Percentiles rank a stretch among this genome's conserved stretches.
phyloP scores from a whole-genome alignment of 2,329 filamentous ascomycete species.

The Microcera coccophila region DNA sequence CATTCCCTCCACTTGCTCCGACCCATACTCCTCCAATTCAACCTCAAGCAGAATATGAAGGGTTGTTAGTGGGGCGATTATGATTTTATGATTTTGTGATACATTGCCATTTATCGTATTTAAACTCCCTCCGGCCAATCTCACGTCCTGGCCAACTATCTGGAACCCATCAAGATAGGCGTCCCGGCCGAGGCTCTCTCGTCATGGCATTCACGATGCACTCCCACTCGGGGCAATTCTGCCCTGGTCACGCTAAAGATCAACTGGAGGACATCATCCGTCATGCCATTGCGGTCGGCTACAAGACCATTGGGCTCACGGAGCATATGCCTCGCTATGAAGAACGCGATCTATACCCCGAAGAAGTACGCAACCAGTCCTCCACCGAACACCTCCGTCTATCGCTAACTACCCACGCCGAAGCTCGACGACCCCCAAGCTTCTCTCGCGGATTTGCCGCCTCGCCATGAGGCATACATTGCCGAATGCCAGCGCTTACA shows the following conservation, averaged over 20 bases:
- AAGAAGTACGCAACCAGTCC: slow-evolving; percentile 59
- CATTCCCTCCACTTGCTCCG: not conserved
- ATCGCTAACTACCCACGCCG: slow-evolving; percentile 1
- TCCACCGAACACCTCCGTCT: not conserved
- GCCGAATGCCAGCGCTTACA: slow-evolving; percentile 71
- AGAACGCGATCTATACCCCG: slow-evolving; percentile 78
- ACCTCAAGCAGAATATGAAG: not conserved
- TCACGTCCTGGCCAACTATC: not conserved
- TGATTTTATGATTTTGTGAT: not conserved
- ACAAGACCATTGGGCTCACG: slow-evolving; percentile 80
- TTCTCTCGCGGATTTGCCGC: slow-evolving; percentile 45
- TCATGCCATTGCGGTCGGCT: slow-evolving; percentile 71
- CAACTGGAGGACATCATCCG: slow-evolving; percentile 78
- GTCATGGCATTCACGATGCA: slow-evolving; percentile 95
- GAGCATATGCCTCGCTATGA: slow-evolving; percentile 89
- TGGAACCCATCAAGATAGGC: not conserved
- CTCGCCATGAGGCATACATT: slow-evolving; percentile 68
- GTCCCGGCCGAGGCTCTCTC: not conserved
- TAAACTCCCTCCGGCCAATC: too few species aligned
- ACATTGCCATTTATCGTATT: too few species aligned
- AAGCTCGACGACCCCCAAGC: slow-evolving; percentile 48
- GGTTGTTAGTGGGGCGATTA: not conserved
- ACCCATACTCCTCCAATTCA: not conserved
- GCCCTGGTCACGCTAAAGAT: slow-evolving; percentile 81
- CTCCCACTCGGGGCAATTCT: slow-evolving; percentile 97